These are phyloP conservation scores for Tylopilus rubrobrunneus DNA, from an alignment of 768 basidiomycete genomes.

Conservation along the genomic window DNA sequence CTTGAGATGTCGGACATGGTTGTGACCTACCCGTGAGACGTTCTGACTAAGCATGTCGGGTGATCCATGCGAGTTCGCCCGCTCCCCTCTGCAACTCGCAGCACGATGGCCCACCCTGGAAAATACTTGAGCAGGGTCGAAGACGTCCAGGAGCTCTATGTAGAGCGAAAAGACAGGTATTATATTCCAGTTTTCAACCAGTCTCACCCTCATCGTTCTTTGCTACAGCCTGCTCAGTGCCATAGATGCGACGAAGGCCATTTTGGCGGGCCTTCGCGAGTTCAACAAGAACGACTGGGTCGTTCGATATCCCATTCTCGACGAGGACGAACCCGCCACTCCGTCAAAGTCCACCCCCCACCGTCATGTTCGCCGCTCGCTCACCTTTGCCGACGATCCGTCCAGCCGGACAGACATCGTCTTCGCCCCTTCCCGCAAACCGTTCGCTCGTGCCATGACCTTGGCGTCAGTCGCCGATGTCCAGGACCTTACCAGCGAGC, in stretches of 20 bases:
- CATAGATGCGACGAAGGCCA: conserved; percentile 65
- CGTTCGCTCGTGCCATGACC: conserved; percentile 57
- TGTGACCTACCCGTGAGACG: neutral
- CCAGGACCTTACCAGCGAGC: conserved; percentile 29
- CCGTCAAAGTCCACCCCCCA: conserved; percentile 28
- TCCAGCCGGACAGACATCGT: conserved; percentile 62
- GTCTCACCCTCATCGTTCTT: neutral
- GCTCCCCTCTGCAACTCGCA: conserved; percentile 1
- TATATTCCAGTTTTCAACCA: neutral
- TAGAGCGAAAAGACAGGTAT: conserved; percentile 74
- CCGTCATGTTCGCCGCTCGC: conserved; percentile 56
- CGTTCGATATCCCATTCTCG: conserved; percentile 80
- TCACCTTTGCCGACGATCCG: conserved; percentile 86
- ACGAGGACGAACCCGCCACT: conserved; percentile 35
- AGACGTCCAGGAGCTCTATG: conserved; percentile 73
- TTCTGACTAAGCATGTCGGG: conserved; percentile 21
- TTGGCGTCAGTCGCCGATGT: conserved; percentile 49
- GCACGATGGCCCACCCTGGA: conserved; percentile 12
- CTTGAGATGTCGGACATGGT: no score
- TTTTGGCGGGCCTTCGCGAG: conserved; percentile 64
- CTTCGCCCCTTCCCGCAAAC: conserved; percentile 45
- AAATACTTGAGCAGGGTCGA: conserved; percentile 52
- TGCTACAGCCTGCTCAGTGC: conserved; percentile 53
- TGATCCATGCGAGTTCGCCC: conserved; percentile 1
- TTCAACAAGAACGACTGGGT: conserved; percentile 90